Evolutionary conservation across 2,329 filamentous ascomycete genomes (phyloP), one percentile per base, ranked within the genome.

Genomic region (Colletotrichum liriopes): DNA sequence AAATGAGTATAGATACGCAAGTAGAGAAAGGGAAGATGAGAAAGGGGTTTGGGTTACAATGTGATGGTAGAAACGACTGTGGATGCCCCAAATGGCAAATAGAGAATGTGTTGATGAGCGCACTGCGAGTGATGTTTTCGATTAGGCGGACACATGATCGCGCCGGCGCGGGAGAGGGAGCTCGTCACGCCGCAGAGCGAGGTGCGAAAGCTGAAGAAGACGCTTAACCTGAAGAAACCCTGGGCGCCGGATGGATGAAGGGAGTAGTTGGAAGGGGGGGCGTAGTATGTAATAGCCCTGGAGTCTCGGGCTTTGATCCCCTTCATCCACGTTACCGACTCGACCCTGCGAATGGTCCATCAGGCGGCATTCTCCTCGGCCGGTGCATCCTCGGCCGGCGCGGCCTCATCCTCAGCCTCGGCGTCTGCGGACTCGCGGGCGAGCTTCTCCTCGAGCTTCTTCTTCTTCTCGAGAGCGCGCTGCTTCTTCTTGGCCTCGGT

Each of bases 371-470:
- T n/a, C 61, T 64, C 61, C 61, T 64, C 61, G 26, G 49, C 26
- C 23, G 58, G 58, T 32, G 58, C 41, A 47, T 69, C 60, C 43
- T 69, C 68, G 18, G 64, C 64, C 11, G 64, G 32, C 20, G 64
- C 45, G 12, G 63, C 54, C 1, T 62, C 68, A 14, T 55, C 52
- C 3, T 64, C 70, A 8, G 58, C 55, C 3, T 65, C 71, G 14
- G 71, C 63, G 26, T 55, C 51, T n/a, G 61, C 72, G 56, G 29
- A 60, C 72, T 78, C 77, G 63, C 69, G 76, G n/a, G 75, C 77
- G 62, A 79, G 70, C 72, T 75, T 77, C 77, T 81, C 79, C 71
- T 83, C 81, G 23, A 84, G 77, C 75, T 76, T 79, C 74, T 77
- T 79, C 77, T 78, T 80, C 79, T 80, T 78, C 75, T 81, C 79